Percentiles rank a stretch among this genome's conserved stretches.
Evolutionary conservation across 208 protist species (phyloP).

Genomic region (Trichomonas gallinae): DNA sequence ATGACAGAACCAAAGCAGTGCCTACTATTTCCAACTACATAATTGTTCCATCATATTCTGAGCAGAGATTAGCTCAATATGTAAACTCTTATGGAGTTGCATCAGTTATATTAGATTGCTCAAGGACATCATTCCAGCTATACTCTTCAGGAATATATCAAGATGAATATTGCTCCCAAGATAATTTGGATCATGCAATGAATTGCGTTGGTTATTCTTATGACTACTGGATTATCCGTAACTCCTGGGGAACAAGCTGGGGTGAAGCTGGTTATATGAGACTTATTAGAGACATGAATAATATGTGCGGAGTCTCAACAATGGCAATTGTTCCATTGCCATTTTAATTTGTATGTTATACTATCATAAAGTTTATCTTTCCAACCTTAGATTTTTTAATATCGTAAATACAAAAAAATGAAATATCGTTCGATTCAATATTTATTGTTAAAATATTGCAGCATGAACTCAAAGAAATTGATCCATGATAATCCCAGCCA

Average conservation of each 20-base stretch:
- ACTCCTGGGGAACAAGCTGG: background rate
- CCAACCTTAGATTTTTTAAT: too few species aligned
- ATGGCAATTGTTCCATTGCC: background rate
- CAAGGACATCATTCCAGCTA: background rate
- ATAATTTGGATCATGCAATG: background rate
- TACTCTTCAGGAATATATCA: background rate
- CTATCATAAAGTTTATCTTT: too few species aligned
- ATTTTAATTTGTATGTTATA: background rate
- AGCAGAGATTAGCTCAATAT: background rate
- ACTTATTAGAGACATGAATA: conserved; percentile 15
- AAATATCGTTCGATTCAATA: too few species aligned
- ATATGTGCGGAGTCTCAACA: conserved; percentile 24
- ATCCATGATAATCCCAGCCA: too few species aligned
- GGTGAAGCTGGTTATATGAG: background rate
- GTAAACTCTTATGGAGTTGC: background rate
- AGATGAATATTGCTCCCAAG: background rate
- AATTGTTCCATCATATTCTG: background rate
- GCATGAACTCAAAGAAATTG: too few species aligned
- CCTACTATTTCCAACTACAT: background rate
- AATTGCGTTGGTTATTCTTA: background rate
- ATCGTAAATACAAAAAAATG: too few species aligned
- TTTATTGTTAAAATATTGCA: too few species aligned
- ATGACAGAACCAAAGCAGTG: background rate
- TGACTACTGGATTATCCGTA: background rate
- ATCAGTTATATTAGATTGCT: background rate